These are phyloP conservation scores for Tolypocladium tropicale DNA, from an alignment of 2,329 filamentous ascomycete genomes.

Conservation along the genomic window DNA sequence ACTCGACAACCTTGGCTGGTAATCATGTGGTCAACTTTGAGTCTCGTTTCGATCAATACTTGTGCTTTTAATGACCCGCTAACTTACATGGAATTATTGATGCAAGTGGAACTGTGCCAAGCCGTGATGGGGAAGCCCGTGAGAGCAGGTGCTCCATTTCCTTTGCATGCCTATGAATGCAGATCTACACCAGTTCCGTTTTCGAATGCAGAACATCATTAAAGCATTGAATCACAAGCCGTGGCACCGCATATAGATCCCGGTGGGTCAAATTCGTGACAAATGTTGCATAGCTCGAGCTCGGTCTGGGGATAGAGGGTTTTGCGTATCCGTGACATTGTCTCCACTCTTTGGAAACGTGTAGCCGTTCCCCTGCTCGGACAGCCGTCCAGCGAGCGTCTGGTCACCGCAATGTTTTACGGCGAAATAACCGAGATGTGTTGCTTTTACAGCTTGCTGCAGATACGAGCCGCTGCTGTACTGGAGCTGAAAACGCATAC, in stretches of 20 bases:
- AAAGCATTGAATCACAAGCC: background rate
- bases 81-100: background rate
- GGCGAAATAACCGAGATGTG: background rate
- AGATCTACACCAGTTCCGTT: too few species aligned
- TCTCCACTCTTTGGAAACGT: background rate
- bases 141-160: background rate
- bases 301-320: background rate
- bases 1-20: too few species aligned
- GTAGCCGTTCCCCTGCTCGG: background rate
- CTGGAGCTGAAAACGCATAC: too few species aligned
- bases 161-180: background rate
- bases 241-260: background rate
- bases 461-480: background rate
- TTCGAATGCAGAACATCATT: too few species aligned
- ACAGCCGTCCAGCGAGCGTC: too few species aligned
- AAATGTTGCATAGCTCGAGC: background rate
- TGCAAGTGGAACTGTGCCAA: background rate
- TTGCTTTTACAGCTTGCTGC: background rate
- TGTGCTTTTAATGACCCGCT: too few species aligned
- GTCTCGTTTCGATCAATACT: too few species aligned
- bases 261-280: background rate
- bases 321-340: background rate
- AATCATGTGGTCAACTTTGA: too few species aligned
- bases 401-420: too few species aligned
- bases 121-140: background rate